Evolutionary conservation across 176 grass and related monocot species (phyloP).

Genomic region (Bolboschoenus planiculmis): DNA sequence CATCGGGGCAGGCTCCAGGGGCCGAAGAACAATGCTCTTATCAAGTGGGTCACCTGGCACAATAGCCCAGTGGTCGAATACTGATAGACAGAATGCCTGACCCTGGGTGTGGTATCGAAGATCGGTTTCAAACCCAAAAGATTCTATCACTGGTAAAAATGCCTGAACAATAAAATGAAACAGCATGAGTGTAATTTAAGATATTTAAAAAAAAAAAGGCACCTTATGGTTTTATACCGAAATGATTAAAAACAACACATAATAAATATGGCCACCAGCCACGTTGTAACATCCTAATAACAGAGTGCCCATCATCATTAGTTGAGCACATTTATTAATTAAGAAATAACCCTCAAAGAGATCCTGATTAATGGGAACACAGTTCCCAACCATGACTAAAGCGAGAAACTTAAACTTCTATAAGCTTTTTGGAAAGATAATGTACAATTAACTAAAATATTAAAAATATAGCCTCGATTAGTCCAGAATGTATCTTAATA

Average conservation of each 20-base stretch:
- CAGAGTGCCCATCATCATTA: background rate
- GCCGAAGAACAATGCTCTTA: constrained; percentile 76
- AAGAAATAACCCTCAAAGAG: background rate
- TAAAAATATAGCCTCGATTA: background rate
- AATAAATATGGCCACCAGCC: background rate
- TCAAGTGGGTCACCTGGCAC: constrained; percentile 96
- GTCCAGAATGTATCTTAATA: background rate
- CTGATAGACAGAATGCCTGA: constrained; percentile 90
- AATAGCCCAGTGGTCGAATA: constrained; percentile 98
- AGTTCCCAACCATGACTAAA: background rate
- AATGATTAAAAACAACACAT: background rate
- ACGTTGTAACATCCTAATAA: background rate
- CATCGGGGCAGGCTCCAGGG: constrained; percentile 83
- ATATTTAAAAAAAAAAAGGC: background rate
- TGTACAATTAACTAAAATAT: background rate
- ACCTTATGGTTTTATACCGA: background rate
- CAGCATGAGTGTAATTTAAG: constrained; percentile 12
- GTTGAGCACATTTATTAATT: background rate
- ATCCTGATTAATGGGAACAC: background rate
- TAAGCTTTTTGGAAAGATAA: background rate
- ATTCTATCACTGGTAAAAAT: constrained; percentile 96
- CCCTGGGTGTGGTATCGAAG: constrained; percentile 95
- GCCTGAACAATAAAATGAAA: constrained; percentile 35
- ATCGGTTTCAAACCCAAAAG: constrained; percentile 98
- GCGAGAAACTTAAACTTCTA: background rate